Evolutionary conservation across 2,329 filamentous ascomycete species (phyloP).

Genomic region (Xylaria sp.): DNA sequence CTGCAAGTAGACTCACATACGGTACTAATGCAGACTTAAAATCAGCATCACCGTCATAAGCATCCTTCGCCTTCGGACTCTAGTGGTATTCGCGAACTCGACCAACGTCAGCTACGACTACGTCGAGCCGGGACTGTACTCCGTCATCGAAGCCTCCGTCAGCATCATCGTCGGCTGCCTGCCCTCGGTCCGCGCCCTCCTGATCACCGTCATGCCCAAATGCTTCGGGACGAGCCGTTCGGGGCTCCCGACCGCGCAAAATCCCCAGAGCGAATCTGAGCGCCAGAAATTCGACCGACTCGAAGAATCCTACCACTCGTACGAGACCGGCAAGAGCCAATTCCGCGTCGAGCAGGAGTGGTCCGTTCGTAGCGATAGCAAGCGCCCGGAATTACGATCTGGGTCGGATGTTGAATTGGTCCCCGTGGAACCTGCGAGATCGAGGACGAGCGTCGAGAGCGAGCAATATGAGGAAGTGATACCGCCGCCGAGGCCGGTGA

Average conservation of each 20-base stretch:
- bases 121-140: conserved; percentile 49
- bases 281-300: conserved; percentile 26
- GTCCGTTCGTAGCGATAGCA: conserved; percentile 1
- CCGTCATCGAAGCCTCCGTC: conserved; percentile 50
- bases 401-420: conserved; percentile 31
- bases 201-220: conserved; percentile 46
- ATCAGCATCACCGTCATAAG: conserved; percentile 33
- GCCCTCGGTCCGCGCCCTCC: conserved; percentile 49
- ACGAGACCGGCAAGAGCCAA: neutral
- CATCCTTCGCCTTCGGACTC: conserved; percentile 13
- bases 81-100: conserved; percentile 33
- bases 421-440: neutral
- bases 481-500: neutral
- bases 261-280: neutral
- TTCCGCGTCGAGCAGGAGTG: conserved; percentile 12
- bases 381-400: neutral
- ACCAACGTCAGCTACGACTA: conserved; percentile 45
- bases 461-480: neutral
- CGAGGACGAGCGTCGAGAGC: neutral
- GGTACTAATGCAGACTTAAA: conserved; percentile 6
- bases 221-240: conserved; percentile 38
- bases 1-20: neutral
- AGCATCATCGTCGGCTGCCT: conserved; percentile 51
- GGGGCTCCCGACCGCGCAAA: neutral
- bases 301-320: neutral